These are phyloP conservation scores for Nematocida minor DNA, from an alignment of 371 early-diverging fungal species.

Conservation along the genomic window DNA sequence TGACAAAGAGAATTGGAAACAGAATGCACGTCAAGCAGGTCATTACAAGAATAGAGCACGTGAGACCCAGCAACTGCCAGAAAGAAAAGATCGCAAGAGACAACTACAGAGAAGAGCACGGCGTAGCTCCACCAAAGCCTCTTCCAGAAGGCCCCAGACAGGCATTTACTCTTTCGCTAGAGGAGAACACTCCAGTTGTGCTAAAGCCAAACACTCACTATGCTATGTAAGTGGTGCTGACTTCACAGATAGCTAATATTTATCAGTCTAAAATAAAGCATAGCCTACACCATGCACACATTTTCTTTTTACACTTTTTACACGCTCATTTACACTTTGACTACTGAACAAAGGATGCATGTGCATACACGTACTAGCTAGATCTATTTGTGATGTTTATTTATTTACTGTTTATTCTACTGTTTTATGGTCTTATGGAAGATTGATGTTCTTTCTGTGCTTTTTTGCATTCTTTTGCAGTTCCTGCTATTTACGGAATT, in stretches of 20 bases:
- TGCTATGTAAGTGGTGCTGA: background rate
- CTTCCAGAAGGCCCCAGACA: slow-evolving; percentile 80
- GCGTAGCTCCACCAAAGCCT: slow-evolving; percentile 77
- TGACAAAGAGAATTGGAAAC: slow-evolving; percentile 92
- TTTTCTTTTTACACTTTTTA: too few relatives aligned
- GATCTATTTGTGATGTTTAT: too few relatives aligned
- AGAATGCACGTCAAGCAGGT: slow-evolving; percentile 93
- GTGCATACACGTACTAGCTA: background rate
- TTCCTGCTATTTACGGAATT: background rate
- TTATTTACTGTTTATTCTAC: too few relatives aligned
- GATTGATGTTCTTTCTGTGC: background rate
- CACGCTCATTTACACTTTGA: too few relatives aligned
- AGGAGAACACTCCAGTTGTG: slow-evolving; percentile 67
- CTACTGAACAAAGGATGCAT: too few relatives aligned
- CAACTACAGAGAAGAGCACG: slow-evolving; percentile 77
- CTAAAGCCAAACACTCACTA: slow-evolving; percentile 49
- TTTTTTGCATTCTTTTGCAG: background rate
- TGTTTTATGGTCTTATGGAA: too few relatives aligned
- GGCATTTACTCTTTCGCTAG: slow-evolving; percentile 73
- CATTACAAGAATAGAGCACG: slow-evolving; percentile 94
- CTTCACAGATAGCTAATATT: slow-evolving; percentile 5
- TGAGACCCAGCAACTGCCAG: slow-evolving; percentile 97
- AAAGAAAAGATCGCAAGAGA: slow-evolving; percentile 92
- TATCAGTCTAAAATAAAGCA: slow-evolving; percentile 9
- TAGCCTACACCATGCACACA: background rate